Evolutionary conservation across 768 basidiomycete species (phyloP).

Genomic region (Termitomyces sp.): DNA sequence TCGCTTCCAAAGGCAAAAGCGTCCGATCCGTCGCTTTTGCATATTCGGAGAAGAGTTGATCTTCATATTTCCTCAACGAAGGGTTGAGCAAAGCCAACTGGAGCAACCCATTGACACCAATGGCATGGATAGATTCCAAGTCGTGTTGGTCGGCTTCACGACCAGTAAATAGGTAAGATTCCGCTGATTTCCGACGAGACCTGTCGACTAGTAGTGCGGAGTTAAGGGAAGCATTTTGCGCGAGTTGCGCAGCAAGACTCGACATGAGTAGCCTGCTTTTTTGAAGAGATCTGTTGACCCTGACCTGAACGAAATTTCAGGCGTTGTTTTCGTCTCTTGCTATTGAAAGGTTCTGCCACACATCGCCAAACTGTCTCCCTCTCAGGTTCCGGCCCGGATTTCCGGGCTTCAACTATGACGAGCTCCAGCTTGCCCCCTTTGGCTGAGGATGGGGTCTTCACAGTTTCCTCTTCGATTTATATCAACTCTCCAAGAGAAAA

Average conservation of each 20-base stretch:
- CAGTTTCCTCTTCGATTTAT: conserved; percentile 34
- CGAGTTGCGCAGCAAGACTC: conserved; percentile 78
- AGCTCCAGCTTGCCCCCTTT: conserved; percentile 31
- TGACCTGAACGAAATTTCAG: too few species aligned
- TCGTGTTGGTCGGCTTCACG: conserved; percentile 83
- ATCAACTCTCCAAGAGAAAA: conserved; percentile 59
- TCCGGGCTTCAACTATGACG: neutral
- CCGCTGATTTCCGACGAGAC: conserved; percentile 53
- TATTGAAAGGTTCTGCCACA: too few species aligned
- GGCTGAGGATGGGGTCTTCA: conserved; percentile 38
- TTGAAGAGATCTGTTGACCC: too few species aligned
- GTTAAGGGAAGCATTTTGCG: conserved; percentile 76
- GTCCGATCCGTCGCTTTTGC: conserved; percentile 77
- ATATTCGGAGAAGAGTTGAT: conserved; percentile 72
- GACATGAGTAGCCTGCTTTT: conserved; percentile 38
- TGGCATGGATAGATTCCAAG: conserved; percentile 77
- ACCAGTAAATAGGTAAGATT: conserved; percentile 87
- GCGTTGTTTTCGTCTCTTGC: too few species aligned
- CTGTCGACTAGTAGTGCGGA: conserved; percentile 62
- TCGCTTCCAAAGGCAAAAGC: conserved; percentile 57
- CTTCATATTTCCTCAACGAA: conserved; percentile 55
- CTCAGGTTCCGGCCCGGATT: neutral
- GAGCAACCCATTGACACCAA: conserved; percentile 73
- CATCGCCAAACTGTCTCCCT: neutral
- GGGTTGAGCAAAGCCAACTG: conserved; percentile 64